A percentile compares a stretch with the other conserved stretches of the same genome.
phyloP scores from a whole-genome alignment of 2,329 filamentous ascomycete species.

The Penicillium nordicum region DNA sequence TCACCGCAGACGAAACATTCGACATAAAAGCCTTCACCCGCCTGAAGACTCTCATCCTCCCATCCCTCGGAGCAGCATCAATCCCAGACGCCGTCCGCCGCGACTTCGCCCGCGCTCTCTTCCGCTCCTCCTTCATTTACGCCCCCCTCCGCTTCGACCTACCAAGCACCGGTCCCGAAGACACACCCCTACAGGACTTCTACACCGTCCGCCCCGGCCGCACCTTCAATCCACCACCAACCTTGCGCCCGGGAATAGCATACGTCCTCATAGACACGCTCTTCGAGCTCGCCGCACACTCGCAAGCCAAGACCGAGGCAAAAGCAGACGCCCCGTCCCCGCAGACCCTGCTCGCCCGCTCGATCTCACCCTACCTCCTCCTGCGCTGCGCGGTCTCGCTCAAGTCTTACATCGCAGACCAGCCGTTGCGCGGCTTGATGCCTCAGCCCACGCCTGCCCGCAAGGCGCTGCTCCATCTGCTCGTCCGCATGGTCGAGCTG shows the following conservation, averaged over 20 bases:
- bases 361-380: slow-evolving; percentile 76
- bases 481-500: slow-evolving; percentile 64
- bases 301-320: slow-evolving; percentile 36
- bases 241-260: slow-evolving; percentile 66
- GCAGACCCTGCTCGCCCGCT: slow-evolving; percentile 64
- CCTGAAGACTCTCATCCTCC: slow-evolving; percentile 66
- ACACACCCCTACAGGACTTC: slow-evolving; percentile 57
- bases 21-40: slow-evolving; percentile 72
- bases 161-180: slow-evolving; percentile 42
- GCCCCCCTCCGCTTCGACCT: slow-evolving; percentile 61
- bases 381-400: slow-evolving; percentile 75
- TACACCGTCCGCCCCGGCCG: slow-evolving; percentile 66
- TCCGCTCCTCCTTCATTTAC: slow-evolving; percentile 79
- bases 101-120: slow-evolving; percentile 71
- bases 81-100: slow-evolving; percentile 66
- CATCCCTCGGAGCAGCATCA: slow-evolving; percentile 62
- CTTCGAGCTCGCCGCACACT: slow-evolving; percentile 61
- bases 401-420: slow-evolving; percentile 84
- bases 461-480: slow-evolving; percentile 70
- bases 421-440: slow-evolving; percentile 82
- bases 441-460: slow-evolving; percentile 80
- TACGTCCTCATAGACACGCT: slow-evolving; percentile 80
- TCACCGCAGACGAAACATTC: slow-evolving; percentile 70
- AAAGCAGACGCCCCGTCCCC: slow-evolving; percentile 1
- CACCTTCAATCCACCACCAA: slow-evolving; percentile 65